phyloP scores from a whole-genome alignment of 2,329 filamentous ascomycete genomes.

The Thermothelomyces thermophilus region DNA sequence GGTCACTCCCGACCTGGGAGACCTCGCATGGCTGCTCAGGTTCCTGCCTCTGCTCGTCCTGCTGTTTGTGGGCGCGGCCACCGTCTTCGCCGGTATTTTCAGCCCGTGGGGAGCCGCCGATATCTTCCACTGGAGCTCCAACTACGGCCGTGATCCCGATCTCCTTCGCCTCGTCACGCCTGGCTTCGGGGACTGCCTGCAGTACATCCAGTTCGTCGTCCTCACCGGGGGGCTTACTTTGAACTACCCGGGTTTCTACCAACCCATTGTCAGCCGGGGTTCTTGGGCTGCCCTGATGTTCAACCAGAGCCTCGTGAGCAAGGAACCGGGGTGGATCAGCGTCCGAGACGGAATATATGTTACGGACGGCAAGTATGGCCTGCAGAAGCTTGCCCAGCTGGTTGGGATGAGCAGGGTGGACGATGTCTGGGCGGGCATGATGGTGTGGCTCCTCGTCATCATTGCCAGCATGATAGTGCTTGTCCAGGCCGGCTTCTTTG shows the following conservation, averaged over 20 bases:
- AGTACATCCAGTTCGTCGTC: constrained; percentile 91
- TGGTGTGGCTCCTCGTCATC: constrained; percentile 80
- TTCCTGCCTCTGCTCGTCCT: constrained; percentile 76
- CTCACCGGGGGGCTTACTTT: constrained; percentile 82
- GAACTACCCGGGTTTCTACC: constrained; percentile 89
- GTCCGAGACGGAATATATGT: constrained; percentile 82
- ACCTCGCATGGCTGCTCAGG: constrained; percentile 59
- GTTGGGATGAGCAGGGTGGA: constrained; percentile 68
- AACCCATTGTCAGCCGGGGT: constrained; percentile 79
- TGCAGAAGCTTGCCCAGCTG: constrained; percentile 72
- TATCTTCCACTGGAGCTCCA: constrained; percentile 93
- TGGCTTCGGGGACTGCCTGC: constrained; percentile 91
- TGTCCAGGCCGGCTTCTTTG: constrained; percentile 68
- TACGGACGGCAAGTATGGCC: constrained; percentile 68
- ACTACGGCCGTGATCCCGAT: constrained; percentile 91
- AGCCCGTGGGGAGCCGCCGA: constrained; percentile 93
- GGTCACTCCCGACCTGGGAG: constrained; percentile 76
- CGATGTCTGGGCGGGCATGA: constrained; percentile 93
- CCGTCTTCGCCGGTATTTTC: constrained; percentile 74
- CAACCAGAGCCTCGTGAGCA: constrained; percentile 78
- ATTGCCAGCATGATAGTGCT: constrained; percentile 60
- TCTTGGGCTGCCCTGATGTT: constrained; percentile 91
- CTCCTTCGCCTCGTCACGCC: constrained; percentile 87
- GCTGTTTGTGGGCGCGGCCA: constrained; percentile 72
- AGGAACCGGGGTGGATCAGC: constrained; percentile 57